Evolutionary conservation across 148 eudicot species (phyloP).

Genomic region (Hydrangea macrophylla): DNA sequence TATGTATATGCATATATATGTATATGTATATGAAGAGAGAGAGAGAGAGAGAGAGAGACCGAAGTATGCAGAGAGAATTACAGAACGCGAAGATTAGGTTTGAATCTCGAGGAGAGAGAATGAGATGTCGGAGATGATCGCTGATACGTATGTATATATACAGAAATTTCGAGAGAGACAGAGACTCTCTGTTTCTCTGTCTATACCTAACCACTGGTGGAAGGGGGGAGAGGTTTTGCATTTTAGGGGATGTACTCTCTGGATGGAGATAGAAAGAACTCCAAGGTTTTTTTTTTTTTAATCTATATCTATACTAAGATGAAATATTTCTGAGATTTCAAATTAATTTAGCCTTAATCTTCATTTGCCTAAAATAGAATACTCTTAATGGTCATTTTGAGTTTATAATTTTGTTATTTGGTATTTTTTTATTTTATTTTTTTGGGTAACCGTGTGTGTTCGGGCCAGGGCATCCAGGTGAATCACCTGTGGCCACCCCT

Average conservation of each 20-base stretch:
- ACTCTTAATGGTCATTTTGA: no score
- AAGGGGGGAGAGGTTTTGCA: not conserved
- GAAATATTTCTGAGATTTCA: no score
- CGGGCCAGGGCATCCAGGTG: no score
- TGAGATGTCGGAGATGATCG: not conserved
- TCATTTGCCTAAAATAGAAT: no score
- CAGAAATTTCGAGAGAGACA: not conserved
- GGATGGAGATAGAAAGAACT: not conserved
- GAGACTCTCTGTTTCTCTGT: not conserved
- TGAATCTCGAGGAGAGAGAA: slow-evolving; percentile 1
- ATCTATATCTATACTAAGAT: no score
- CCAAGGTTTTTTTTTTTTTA: no score
- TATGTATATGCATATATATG: not conserved
- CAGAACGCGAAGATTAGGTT: slow-evolving; percentile 2
- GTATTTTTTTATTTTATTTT: no score
- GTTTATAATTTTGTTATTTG: no score
- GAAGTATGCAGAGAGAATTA: slow-evolving; percentile 12
- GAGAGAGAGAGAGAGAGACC: not conserved
- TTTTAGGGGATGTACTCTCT: not conserved
- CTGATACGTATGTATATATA: not conserved
- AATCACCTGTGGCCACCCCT: no score
- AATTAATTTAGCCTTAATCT: no score
- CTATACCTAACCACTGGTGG: not conserved
- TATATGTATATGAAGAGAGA: not conserved
- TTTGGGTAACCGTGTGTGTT: no score